phyloP scores from a whole-genome alignment of 495 filamentous ascomycete genomes.

The Aspergillus kassunensis region DNA sequence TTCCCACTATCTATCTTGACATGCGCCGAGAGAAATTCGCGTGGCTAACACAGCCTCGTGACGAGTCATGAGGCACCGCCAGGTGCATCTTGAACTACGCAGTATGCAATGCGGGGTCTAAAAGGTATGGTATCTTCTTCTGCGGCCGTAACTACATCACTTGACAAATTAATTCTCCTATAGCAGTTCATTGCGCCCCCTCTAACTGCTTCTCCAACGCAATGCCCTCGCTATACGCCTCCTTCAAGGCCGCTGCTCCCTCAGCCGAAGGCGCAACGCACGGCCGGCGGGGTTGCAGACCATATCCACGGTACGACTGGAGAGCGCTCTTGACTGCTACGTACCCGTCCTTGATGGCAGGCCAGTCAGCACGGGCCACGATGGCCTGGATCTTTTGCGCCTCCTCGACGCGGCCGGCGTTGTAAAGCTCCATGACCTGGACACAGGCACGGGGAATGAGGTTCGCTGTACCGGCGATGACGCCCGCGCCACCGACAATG shows the following conservation, averaged over 20 bases:
- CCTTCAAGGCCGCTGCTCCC: conserved; percentile 58
- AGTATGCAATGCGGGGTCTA: neutral
- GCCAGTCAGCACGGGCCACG: conserved; percentile 83
- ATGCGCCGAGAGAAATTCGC: neutral
- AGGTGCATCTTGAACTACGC: neutral
- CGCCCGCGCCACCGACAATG: conserved; percentile 76
- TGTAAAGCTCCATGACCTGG: conserved; percentile 67
- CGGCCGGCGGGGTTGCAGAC: conserved; percentile 70
- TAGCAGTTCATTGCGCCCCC: conserved; percentile 1
- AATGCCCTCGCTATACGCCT: conserved; percentile 71
- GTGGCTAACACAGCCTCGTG: conserved; percentile 1
- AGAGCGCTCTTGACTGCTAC: conserved; percentile 80
- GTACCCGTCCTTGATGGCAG: conserved; percentile 79
- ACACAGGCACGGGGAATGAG: conserved; percentile 75
- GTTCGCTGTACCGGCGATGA: conserved; percentile 83
- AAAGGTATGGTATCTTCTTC: conserved; percentile 3
- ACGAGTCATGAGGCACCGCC: neutral
- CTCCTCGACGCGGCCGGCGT: conserved; percentile 61
- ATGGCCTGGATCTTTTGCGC: conserved; percentile 75
- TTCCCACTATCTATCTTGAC: neutral
- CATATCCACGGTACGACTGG: conserved; percentile 71
- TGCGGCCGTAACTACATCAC: conserved; percentile 4
- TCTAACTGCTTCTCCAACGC: conserved; percentile 59
- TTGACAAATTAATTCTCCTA: neutral
- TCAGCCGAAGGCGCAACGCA: conserved; percentile 63